Evolutionary conservation across 331 rosid genomes (phyloP), one percentile per base, ranked within the genome.

Genomic region (Malus hybrid): DNA sequence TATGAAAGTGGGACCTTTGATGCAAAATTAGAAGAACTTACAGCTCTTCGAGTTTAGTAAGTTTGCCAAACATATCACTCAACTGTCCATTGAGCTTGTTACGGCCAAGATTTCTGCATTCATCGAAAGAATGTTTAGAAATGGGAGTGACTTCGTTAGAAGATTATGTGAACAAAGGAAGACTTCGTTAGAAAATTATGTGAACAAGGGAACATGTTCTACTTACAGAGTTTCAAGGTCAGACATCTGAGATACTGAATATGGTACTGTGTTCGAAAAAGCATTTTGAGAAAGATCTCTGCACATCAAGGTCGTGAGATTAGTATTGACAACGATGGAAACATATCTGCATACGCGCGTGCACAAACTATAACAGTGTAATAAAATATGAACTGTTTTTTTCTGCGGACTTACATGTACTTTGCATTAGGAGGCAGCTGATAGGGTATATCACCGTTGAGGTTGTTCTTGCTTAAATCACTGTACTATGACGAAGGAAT

Each of bases 391-490:
- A 65, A 63, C 24, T 63, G 32, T 61, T 67, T 42, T 44, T 13
- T 13, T 7, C 55, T 16, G 75, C n/a, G 24, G 70, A 82, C 97
- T 89, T 89, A 93, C 97, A 91, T 73, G 83, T 77, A n/a, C 60
- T 58, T 84, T 42, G 84, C 85, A 46, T 89, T 91, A 14, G 97
- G 98, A 68, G 98, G 98, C 77, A 93, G 88, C 73, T 93, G 97
- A 79, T 91, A 89, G 5, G 97, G 98, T 78, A 93, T 82, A n/a
- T 89, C 91, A 48, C 91, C 90, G 34, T 77, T 78, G 76, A 93
- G 85, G 68, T 86, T 86, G 96, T 93, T 93, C 75, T 83, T 81
- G 91, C 97, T 93, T 82, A 93, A 80, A 77, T 93, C 97, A 84
- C 98, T 91, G 98, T 85, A 91, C 92, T 88, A 89, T 33, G 84